These are phyloP conservation scores for Cladosporium velox DNA, from an alignment of 2,329 filamentous ascomycete species.

Conservation along the genomic window DNA sequence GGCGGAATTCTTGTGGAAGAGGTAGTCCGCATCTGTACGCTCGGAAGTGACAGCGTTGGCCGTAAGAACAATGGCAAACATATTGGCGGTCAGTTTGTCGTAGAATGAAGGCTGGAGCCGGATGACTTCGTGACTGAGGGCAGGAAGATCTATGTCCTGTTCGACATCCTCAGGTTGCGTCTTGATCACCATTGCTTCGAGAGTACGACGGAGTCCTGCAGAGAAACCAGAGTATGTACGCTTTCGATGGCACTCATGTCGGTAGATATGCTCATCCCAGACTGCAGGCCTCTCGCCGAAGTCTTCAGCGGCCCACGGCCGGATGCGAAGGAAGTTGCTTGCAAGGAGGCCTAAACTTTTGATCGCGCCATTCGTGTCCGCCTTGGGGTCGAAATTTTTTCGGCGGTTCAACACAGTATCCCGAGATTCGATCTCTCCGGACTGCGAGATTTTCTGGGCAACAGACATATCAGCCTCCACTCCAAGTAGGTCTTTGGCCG, in stretches of 20 bases:
- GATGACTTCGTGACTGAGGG: slow-evolving; percentile 70
- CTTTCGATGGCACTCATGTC: slow-evolving; percentile 50
- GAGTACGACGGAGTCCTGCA: slow-evolving; percentile 64
- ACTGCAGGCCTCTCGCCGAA: slow-evolving; percentile 62
- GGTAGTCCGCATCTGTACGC: slow-evolving; percentile 78
- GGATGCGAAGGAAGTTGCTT: slow-evolving; percentile 70
- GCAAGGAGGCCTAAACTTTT: slow-evolving; percentile 66
- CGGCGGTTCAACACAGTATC: slow-evolving; percentile 41
- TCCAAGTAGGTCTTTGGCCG: slow-evolving; percentile 79
- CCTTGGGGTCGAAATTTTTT: slow-evolving; percentile 42
- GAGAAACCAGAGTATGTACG: slow-evolving; percentile 58
- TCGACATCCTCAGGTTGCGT: slow-evolving; percentile 73
- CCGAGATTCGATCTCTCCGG: slow-evolving; percentile 12
- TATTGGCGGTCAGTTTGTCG: slow-evolving; percentile 78
- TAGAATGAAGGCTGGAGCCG: slow-evolving; percentile 79
- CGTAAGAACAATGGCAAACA: slow-evolving; percentile 81
- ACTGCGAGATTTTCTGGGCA: neutral
- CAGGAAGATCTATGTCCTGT: slow-evolving; percentile 65
- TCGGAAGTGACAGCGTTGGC: slow-evolving; percentile 89
- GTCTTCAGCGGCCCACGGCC: slow-evolving; percentile 72
- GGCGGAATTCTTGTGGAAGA: slow-evolving; percentile 77
- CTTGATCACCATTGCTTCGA: slow-evolving; percentile 80
- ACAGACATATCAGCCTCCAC: slow-evolving; percentile 37
- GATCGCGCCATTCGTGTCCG: slow-evolving; percentile 47
- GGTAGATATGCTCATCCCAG: slow-evolving; percentile 71